These are phyloP conservation scores for Sporothrix humicola DNA, from an alignment of 2,329 filamentous ascomycete species.

Conservation along the genomic window DNA sequence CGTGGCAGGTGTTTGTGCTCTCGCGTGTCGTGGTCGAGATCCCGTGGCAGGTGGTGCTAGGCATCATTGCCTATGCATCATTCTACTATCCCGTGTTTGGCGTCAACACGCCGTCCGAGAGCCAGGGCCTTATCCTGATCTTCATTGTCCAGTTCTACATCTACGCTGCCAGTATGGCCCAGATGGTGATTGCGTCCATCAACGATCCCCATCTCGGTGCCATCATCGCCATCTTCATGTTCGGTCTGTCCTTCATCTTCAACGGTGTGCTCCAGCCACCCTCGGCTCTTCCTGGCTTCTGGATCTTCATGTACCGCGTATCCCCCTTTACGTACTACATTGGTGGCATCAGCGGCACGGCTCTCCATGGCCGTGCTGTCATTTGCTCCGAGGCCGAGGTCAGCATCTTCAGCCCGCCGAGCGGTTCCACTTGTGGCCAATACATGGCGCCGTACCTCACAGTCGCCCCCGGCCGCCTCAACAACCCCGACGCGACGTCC, in stretches of 20 bases:
- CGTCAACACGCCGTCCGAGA: constrained; percentile 64
- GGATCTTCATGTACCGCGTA: constrained; percentile 77
- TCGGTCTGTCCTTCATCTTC: constrained; percentile 58
- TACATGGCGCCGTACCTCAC: constrained; percentile 66
- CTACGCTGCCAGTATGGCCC: constrained; percentile 72
- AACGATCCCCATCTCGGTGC: constrained; percentile 68
- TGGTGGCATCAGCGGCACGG: constrained; percentile 68
- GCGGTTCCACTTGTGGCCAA: constrained; percentile 64
- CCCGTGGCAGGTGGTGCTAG: constrained; percentile 60
- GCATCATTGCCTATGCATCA: constrained; percentile 60
- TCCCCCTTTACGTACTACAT: constrained; percentile 66
- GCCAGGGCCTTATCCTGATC: constrained; percentile 80
- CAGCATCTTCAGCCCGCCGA: constrained; percentile 68
- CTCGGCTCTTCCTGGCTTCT: constrained; percentile 68
- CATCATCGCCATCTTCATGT: constrained; percentile 63
- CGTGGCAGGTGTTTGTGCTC: constrained; percentile 69
- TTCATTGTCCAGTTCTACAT: constrained; percentile 78
- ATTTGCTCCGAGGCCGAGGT: constrained; percentile 62
- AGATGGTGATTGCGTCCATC: constrained; percentile 71
- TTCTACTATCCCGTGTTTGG: constrained; percentile 66
- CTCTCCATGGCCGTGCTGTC: constrained; percentile 62
- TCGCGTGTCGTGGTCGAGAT: constrained; percentile 70
- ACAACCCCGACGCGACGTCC: constrained; percentile 61
- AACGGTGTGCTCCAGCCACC: constrained; percentile 66
- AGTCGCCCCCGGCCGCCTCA: constrained; percentile 61